Conservation (phyloP, 257 asterid genomes). For the Echium plantagineum region DNA sequence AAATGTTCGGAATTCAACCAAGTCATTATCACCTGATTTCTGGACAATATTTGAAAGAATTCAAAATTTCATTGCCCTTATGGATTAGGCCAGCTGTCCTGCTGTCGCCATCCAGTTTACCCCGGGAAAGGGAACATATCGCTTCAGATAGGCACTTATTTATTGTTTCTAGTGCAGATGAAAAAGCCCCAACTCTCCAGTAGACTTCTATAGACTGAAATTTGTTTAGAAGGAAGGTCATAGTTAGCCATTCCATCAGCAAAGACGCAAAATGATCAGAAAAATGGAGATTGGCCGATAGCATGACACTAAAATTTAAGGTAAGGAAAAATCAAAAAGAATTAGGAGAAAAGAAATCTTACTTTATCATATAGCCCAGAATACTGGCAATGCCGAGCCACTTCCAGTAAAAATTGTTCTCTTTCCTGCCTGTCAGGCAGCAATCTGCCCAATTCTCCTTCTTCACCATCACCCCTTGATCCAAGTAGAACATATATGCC, state of each 20-base stretch:
- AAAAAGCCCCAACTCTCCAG: constrained; percentile 87
- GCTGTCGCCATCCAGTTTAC: constrained; percentile 91
- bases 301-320: background rate
- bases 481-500: constrained; percentile 77
- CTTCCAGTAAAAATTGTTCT: constrained; percentile 74
- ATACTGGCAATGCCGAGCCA: constrained; percentile 73
- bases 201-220: constrained; percentile 77
- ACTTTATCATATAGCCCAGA: constrained; percentile 84
- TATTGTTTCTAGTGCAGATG: constrained; percentile 73
- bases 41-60: constrained; percentile 66
- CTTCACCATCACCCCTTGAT: constrained; percentile 83
- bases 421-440: constrained; percentile 57
- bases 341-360: constrained; percentile 12
- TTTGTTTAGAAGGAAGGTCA: background rate
- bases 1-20: background rate
- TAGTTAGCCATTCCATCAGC: background rate
- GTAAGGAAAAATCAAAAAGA: background rate
- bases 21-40: constrained; percentile 58
- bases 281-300: background rate
- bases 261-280: background rate
- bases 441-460: constrained; percentile 76
- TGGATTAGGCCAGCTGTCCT: constrained; percentile 64
- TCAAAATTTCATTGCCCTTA: constrained; percentile 85
- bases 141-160: constrained; percentile 93
- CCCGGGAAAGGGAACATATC: constrained; percentile 75